phyloP scores from a whole-genome alignment of 2,329 filamentous ascomycete species.

The Bimuria novae-zelandiae region DNA sequence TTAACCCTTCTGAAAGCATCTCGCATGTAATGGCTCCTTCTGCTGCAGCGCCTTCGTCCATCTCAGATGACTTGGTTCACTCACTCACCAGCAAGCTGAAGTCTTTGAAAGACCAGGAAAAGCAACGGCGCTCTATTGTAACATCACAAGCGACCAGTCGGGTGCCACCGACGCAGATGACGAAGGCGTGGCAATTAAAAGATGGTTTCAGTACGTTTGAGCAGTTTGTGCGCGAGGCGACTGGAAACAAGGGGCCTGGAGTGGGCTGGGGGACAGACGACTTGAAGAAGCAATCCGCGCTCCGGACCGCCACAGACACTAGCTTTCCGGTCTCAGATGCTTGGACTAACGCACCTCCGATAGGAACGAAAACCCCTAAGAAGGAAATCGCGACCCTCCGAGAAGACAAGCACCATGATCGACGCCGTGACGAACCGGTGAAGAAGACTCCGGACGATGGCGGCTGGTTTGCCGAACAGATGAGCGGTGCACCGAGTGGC shows the following conservation, averaged over 20 bases:
- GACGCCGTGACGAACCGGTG: not conserved
- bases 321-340: too few species aligned
- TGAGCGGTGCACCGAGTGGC: not conserved
- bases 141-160: too few species aligned
- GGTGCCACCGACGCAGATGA: too few species aligned
- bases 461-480: not conserved
- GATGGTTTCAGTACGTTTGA: slow-evolving; percentile 1
- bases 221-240: not conserved
- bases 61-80: not conserved
- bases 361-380: too few species aligned
- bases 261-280: not conserved
- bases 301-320: not conserved
- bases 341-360: too few species aligned
- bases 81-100: not conserved
- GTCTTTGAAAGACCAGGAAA: not conserved
- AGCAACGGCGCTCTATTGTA: too few species aligned
- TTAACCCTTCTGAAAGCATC: slow-evolving; percentile 8
- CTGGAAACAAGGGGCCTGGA: not conserved
- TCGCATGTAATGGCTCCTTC: not conserved
- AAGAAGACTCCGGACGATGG: not conserved
- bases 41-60: not conserved
- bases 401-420: not conserved
- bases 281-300: not conserved
- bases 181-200: too few species aligned
- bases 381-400: not conserved